phyloP scores from a whole-genome alignment of 140 eudicot species.

The Senecio squalidus region DNA sequence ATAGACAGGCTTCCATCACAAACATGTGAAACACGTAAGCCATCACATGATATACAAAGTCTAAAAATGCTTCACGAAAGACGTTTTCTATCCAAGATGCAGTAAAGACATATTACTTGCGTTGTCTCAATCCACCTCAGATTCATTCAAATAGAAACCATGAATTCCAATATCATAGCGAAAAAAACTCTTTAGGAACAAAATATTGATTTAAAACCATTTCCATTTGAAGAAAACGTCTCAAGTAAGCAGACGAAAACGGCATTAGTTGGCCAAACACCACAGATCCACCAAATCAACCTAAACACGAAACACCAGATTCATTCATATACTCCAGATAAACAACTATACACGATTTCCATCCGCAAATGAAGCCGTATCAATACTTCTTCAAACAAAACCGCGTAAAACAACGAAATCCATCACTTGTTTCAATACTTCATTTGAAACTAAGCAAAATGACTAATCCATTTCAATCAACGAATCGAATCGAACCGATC shows the following conservation, averaged over 20 bases:
- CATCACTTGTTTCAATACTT: slow-evolving; percentile 21
- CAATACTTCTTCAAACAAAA: slow-evolving; percentile 1
- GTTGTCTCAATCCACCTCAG: too few relatives aligned
- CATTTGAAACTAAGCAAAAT: too few relatives aligned
- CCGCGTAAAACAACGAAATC: slow-evolving; percentile 14
- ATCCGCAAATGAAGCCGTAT: background rate
- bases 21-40: slow-evolving; percentile 7
- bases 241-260: too few relatives aligned
- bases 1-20: background rate
- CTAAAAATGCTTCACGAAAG: background rate
- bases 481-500: too few relatives aligned
- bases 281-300: slow-evolving; percentile 8
- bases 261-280: too few relatives aligned
- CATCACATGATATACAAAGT: slow-evolving; percentile 8
- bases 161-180: slow-evolving; percentile 12
- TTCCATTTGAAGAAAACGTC: too few relatives aligned
- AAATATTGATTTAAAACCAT: too few relatives aligned
- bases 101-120: too few relatives aligned
- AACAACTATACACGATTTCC: slow-evolving; percentile 5
- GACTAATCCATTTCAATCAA: slow-evolving; percentile 16
- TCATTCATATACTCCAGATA: background rate
- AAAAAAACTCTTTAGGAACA: slow-evolving; percentile 4
- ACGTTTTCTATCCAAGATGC: slow-evolving; percentile 10
- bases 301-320: slow-evolving; percentile 12
- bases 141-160: slow-evolving; percentile 16